These are phyloP conservation scores for Colletotrichum cordylinicola DNA, from an alignment of 2,329 filamentous ascomycete genomes.

Conservation along the genomic window DNA sequence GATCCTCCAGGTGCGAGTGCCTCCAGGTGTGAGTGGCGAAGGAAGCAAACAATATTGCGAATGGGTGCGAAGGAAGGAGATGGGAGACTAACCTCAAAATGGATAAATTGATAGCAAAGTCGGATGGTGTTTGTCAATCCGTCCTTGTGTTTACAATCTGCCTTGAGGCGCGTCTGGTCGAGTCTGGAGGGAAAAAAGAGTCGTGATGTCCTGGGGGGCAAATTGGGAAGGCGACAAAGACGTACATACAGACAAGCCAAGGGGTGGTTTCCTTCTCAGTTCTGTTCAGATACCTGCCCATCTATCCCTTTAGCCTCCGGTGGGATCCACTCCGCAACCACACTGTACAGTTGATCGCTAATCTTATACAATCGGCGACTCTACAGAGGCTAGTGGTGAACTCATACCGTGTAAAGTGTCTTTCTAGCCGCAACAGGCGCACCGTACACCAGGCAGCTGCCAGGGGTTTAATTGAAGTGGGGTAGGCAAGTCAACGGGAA, in stretches of 20 bases:
- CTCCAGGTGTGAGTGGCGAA: not conserved
- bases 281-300: not conserved
- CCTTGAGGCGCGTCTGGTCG: not conserved
- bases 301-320: not conserved
- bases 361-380: not conserved
- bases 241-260: not conserved
- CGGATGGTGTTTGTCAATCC: not conserved
- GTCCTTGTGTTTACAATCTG: not conserved
- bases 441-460: not conserved
- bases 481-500: not conserved
- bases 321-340: not conserved
- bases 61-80: not conserved
- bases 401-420: not conserved
- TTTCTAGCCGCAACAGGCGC: not conserved
- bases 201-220: not conserved
- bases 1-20: not conserved
- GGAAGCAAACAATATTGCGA: not conserved
- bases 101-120: not conserved
- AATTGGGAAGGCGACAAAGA: not conserved
- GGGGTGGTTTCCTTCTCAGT: not conserved
- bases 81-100: not conserved
- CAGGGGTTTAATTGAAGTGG: slow-evolving; percentile 19
- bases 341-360: slow-evolving; percentile 6
- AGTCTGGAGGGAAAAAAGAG: not conserved
- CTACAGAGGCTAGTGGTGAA: not conserved